phyloP scores from a whole-genome alignment of 1,139 yeast species.

The Pichia sp. region DNA sequence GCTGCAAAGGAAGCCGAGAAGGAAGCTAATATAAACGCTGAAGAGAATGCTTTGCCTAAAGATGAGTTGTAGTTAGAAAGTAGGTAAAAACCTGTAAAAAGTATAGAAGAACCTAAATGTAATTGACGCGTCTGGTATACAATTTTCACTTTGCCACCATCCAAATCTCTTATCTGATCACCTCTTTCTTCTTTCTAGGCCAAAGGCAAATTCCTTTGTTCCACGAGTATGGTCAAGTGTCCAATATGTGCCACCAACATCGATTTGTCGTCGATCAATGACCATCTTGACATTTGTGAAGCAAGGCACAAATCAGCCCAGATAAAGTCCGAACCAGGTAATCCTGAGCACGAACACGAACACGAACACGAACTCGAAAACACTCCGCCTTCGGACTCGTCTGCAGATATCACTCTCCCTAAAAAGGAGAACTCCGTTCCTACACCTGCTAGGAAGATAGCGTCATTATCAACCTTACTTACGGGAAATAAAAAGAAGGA shows the following conservation, averaged over 20 bases:
- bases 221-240: conserved; percentile 28
- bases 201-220: no score
- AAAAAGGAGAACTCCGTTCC: no score
- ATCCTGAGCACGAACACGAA: background rate
- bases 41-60: conserved; percentile 1
- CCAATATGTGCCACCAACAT: conserved; percentile 26
- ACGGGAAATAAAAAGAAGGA: conserved; percentile 17
- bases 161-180: no score
- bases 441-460: no score
- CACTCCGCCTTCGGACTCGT: no score
- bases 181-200: no score
- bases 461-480: conserved; percentile 13
- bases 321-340: background rate
- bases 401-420: no score
- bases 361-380: background rate
- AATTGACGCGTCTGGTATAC: no score
- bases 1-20: conserved; percentile 5
- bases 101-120: no score
- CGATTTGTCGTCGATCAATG: conserved; percentile 22
- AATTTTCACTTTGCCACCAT: no score
- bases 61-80: conserved; percentile 22
- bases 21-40: background rate
- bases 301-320: no score
- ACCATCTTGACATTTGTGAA: conserved; percentile 26
- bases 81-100: no score